These are phyloP conservation scores for Calonectria hongkongensis DNA, from an alignment of 2,329 filamentous ascomycete genomes.

Conservation along the genomic window DNA sequence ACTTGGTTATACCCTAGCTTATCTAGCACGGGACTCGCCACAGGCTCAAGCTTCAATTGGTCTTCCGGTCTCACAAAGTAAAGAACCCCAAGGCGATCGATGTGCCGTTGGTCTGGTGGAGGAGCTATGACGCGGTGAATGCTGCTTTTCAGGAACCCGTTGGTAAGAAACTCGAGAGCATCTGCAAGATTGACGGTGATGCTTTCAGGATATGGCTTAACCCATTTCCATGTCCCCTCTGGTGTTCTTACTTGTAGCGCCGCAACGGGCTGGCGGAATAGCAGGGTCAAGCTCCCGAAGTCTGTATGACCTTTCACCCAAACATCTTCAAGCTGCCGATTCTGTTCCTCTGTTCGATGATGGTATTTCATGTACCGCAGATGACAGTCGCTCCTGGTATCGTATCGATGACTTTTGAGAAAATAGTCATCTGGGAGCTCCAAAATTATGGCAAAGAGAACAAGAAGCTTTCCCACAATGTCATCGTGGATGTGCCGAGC, in stretches of 20 bases:
- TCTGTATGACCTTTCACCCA: constrained; percentile 72
- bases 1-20: background rate
- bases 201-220: constrained; percentile 66
- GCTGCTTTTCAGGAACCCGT: constrained; percentile 65
- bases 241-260: constrained; percentile 71
- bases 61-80: constrained; percentile 64
- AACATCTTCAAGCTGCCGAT: constrained; percentile 63
- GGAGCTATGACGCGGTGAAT: constrained; percentile 57
- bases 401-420: constrained; percentile 71
- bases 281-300: constrained; percentile 72
- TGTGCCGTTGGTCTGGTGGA: constrained; percentile 37
- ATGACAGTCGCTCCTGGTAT: constrained; percentile 73
- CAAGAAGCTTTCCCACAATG: constrained; percentile 2
- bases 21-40: background rate
- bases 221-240: constrained; percentile 68
- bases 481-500: constrained; percentile 9
- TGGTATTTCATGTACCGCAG: constrained; percentile 77
- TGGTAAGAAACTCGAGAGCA: constrained; percentile 67
- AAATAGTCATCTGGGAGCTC: constrained; percentile 76
- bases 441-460: constrained; percentile 16
- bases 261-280: constrained; percentile 75
- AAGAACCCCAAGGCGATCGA: constrained; percentile 39
- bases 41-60: constrained; percentile 4
- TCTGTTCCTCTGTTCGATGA: constrained; percentile 66
- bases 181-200: constrained; percentile 71